phyloP scores from a whole-genome alignment of 2,329 filamentous ascomycete genomes.

The Myriosclerotinia curreyana region DNA sequence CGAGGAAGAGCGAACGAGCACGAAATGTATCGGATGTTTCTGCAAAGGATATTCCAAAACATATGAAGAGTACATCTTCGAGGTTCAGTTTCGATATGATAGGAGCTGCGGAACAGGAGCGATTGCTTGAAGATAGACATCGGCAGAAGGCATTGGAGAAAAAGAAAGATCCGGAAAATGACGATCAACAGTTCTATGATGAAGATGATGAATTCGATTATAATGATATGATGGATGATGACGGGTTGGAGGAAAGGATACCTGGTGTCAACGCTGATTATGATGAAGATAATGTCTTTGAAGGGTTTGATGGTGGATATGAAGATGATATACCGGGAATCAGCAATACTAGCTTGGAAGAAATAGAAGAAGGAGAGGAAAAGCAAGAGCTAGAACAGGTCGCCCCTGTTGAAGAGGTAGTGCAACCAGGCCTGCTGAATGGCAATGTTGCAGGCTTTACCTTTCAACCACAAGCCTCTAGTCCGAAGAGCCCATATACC shows the following conservation, averaged over 20 bases:
- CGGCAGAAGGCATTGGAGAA: constrained; percentile 64
- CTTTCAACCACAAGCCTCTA: constrained; percentile 47
- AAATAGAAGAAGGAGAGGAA: constrained; percentile 42
- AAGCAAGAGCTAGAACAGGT: constrained; percentile 14
- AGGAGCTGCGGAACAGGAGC: constrained; percentile 64
- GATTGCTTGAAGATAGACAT: constrained; percentile 69
- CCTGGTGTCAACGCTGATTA: constrained; percentile 53
- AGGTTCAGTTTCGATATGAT: constrained; percentile 81
- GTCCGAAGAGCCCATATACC: constrained; percentile 51
- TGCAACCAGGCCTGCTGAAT: constrained; percentile 19
- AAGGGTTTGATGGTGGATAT: constrained; percentile 26
- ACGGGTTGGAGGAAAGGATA: constrained; percentile 59
- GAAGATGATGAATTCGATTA: constrained; percentile 61
- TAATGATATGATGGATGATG: constrained; percentile 54
- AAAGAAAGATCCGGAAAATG: constrained; percentile 43
- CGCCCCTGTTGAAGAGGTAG: constrained; percentile 19
- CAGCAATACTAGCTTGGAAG: constrained; percentile 31
- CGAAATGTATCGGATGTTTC: constrained; percentile 53
- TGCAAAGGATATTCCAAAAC: constrained; percentile 49
- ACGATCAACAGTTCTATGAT: constrained; percentile 40
- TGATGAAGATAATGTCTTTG: constrained; percentile 32
- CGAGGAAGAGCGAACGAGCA: constrained; percentile 41
- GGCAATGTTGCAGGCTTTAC: constrained; percentile 34
- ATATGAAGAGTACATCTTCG: constrained; percentile 74
- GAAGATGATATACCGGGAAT: constrained; percentile 27